Percentiles rank a stretch among this genome's conserved stretches.
These are phyloP conservation scores for Halophytophthora polymorphica DNA, from an alignment of 352 stramenopile species.

Conservation along the genomic window DNA sequence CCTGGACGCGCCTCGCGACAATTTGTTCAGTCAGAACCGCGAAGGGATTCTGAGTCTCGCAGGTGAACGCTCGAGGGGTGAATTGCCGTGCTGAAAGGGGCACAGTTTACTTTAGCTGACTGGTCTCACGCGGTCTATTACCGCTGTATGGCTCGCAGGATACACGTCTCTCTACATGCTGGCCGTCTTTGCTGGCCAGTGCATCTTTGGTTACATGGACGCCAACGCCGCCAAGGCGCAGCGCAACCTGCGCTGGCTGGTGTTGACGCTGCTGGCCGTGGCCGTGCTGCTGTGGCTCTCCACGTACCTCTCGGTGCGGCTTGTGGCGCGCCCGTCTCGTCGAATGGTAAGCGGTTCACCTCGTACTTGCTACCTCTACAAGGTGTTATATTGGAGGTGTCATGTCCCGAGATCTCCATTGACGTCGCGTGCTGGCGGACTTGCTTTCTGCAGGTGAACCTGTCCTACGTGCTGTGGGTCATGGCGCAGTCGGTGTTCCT, in stretches of 20 bases:
- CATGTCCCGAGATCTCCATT: not conserved
- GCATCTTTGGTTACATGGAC: conserved; percentile 71
- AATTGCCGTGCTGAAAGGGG: not conserved
- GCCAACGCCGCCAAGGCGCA: conserved; percentile 50
- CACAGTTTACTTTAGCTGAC: not conserved
- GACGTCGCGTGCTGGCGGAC: not conserved
- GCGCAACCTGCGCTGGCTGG: conserved; percentile 65
- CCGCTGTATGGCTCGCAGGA: conserved; percentile 37
- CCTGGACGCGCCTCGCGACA: conserved; percentile 56
- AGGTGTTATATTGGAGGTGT: not conserved
- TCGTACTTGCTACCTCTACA: no score
- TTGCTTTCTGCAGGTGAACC: conserved; percentile 47
- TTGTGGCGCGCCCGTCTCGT: conserved; percentile 61
- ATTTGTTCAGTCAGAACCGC: conserved; percentile 91
- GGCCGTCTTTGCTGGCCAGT: conserved; percentile 51
- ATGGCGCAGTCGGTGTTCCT: conserved; percentile 62
- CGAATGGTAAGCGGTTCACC: conserved; percentile 48
- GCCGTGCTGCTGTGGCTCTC: conserved; percentile 41
- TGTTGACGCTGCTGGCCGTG: conserved; percentile 37
- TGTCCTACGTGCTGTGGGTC: conserved; percentile 79
- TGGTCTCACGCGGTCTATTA: not conserved
- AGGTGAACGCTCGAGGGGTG: conserved; percentile 19
- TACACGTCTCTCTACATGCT: conserved; percentile 91
- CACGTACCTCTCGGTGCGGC: conserved; percentile 52
- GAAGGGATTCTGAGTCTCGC: conserved; percentile 93